Evolutionary conservation across 768 basidiomycete genomes (phyloP), one percentile per base, ranked within the genome.

Genomic region (Imleria badia): DNA sequence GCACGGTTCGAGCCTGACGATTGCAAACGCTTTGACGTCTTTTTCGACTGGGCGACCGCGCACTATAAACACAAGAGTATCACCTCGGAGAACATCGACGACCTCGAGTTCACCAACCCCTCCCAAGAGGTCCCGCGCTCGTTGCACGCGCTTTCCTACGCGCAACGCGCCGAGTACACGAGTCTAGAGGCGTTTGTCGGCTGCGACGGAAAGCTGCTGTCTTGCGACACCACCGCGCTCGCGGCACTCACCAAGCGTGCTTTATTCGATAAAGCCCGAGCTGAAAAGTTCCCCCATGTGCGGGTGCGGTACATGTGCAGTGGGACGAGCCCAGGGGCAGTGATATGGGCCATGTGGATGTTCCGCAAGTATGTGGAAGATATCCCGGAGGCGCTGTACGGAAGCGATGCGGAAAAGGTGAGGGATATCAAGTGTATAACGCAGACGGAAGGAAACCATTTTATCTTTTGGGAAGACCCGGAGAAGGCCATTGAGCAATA

Each of bases 401-500:
- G 64, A 40, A 23, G 20, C 0, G 51, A 43, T 11, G 66, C 66
- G 15, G 62, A 61, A 36, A 65, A 39, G 35, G 59, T 41, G 30
- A 65, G 64, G 30, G 64, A 67, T 10, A 47, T 67, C 54, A 49
- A 59, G 44, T 48, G 26, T 33, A 7, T 58, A 11, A 23, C 8
- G 4, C 55, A 65, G 17, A 30, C 43, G 9, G 62, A 65, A 39
- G 64, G 64, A 34, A 67, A 65, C 41, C 65, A 65, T 41, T 65
- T 67, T 14, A 17, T 61, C 22, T 67, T 62, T 40, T 65, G 62
- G 64, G 63, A 65, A 0, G 51, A 64, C 13, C 64, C 66, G 12
- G 53, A 65, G 59, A 57, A 51, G 45, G 59, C 62, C 22, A 57
- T 67, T n/a, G 40, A 54, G 33, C 59, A 63, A 12, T 65, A 55